Evolutionary conservation across 164 flowering plant genomes (phyloP).

Genomic region (Aristolochia contorta): DNA sequence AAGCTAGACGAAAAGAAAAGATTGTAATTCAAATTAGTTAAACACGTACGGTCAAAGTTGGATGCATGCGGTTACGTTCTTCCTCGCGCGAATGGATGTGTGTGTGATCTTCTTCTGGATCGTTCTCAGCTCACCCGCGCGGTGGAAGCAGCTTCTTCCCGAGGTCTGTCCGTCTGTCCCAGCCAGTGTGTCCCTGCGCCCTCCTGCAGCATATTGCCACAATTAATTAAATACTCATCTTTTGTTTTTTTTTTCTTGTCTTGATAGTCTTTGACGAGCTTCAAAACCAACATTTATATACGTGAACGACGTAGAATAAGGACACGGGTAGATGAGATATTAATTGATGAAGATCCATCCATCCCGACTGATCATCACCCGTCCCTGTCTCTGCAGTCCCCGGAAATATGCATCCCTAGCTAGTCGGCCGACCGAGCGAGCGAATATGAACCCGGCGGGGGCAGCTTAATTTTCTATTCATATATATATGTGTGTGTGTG

Average conservation of each 20-base stretch:
- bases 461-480: too few relatives aligned
- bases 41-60: too few relatives aligned
- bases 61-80: not conserved
- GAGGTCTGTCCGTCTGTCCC: not conserved
- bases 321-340: not conserved
- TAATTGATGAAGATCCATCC: too few relatives aligned
- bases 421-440: too few relatives aligned
- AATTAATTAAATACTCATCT: too few relatives aligned
- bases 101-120: not conserved
- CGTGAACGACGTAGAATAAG: not conserved
- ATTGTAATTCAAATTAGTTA: too few relatives aligned
- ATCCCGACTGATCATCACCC: too few relatives aligned
- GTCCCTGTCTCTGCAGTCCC: not conserved
- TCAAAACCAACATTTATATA: not conserved
- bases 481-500: not conserved
- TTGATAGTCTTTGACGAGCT: not conserved
- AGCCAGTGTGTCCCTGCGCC: not conserved
- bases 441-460: too few relatives aligned
- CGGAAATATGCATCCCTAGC: not conserved
- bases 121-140: not conserved
- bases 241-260: too few relatives aligned
- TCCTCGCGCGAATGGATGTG: not conserved
- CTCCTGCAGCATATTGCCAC: too few relatives aligned
- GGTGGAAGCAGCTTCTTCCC: constrained; percentile 6
- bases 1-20: too few relatives aligned